Evolutionary conservation across 2,329 filamentous ascomycete species (phyloP), one percentile per base, ranked within the genome.

Genomic region (Xylaria sp.): DNA sequence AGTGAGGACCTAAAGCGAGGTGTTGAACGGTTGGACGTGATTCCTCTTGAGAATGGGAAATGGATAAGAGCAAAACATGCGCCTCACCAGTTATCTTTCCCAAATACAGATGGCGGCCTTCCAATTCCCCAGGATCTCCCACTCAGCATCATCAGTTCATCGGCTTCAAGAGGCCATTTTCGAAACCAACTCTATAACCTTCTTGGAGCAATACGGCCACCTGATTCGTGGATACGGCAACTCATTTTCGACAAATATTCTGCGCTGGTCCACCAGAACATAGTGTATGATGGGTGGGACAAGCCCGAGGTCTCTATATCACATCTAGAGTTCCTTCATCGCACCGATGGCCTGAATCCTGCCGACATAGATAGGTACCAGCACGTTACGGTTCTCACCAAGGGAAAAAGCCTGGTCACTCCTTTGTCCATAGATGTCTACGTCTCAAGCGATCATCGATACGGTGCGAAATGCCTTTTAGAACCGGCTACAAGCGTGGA

Each of bases 11-110:
- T 57, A 2, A 53, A 29, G 29, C 21, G 18, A 40, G n/a, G 54
- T n/a, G 6, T 68, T 5, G 60, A 29, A 35, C 3, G 5, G 13
- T 37, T 76, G n/a, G 44, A 66, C 4, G 37, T 77, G 12, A 58
- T 76, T 48, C 74, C 74, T 2, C 53, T 76, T 0, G 32, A 61
- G 48, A 57, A 66, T 25, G 73, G 73, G 9, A 65, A 25, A 9
- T 75, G 75, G 73, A 68, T 60, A 18, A 69, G 65, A 3, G 57
- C 65, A 12, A 60, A 37, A 42, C 23, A 5, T 0, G 47, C 57
- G 9, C 25, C 37, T 29, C 16, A 58, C 16, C 55, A 58, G 9
- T 44, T 73, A 5, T 71, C 70, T 21, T 72, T 72, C 40, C 16
- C 65, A 23, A 29, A 50, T 12, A 51, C 66, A 3, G 63, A 63